Percentiles rank a stretch among this genome's conserved stretches.
These are phyloP conservation scores for Mortierella sp. DNA, from an alignment of 371 early-diverging fungal genomes.

Conservation along the genomic window DNA sequence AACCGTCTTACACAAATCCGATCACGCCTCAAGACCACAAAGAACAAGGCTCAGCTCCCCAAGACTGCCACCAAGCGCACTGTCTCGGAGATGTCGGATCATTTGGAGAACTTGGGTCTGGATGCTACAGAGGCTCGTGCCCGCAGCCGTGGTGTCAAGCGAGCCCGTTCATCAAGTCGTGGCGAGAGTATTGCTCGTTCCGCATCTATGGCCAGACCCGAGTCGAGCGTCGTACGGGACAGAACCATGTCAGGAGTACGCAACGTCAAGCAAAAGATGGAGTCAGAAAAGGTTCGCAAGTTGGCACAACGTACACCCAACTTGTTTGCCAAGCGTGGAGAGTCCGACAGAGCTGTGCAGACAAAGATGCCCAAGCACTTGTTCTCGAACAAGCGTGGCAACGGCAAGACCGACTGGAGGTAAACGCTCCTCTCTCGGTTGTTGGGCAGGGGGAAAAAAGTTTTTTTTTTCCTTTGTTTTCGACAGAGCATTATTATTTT, in stretches of 20 bases:
- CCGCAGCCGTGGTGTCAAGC: constrained; percentile 73
- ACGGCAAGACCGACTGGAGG: constrained; percentile 88
- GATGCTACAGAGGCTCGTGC: constrained; percentile 66
- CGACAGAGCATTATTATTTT: not conserved
- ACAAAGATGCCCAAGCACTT: constrained; percentile 98
- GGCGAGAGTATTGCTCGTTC: constrained; percentile 69
- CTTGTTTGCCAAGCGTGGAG: constrained; percentile 89
- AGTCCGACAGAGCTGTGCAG: constrained; percentile 90
- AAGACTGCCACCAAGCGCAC: constrained; percentile 72
- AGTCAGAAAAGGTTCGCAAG: constrained; percentile 82
- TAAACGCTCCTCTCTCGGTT: constrained; percentile 57
- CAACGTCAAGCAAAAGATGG: constrained; percentile 77
- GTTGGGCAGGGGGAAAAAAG: not conserved
- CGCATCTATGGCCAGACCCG: constrained; percentile 50
- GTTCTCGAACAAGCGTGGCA: constrained; percentile 93
- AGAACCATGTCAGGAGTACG: constrained; percentile 84
- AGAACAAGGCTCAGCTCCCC: constrained; percentile 62
- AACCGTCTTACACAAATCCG: constrained; percentile 82
- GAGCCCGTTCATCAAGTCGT: constrained; percentile 79
- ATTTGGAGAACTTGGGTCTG: constrained; percentile 65
- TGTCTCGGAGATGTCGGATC: constrained; percentile 62
- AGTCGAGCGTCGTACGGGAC: constrained; percentile 64
- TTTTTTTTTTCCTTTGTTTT: not conserved
- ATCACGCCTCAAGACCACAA: constrained; percentile 68
- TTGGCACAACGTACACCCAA: constrained; percentile 78